Base-by-base conservation (phyloP, 331 rosid genomes). In the Pyracantha coccinea region DNA sequence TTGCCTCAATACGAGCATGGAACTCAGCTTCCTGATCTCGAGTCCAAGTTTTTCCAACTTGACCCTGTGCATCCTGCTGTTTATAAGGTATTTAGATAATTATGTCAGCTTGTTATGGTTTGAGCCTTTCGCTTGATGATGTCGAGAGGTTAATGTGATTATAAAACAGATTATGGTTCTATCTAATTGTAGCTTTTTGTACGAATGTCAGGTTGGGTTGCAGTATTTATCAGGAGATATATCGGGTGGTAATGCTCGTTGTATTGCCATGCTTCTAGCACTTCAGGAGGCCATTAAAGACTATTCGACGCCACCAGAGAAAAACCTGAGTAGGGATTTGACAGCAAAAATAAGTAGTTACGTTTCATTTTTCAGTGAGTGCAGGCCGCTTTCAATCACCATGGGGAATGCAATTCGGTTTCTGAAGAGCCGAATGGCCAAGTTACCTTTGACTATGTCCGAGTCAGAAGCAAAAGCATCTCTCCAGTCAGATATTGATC, bases 1-100 rank as follows among this genome's bases (percentile, higher is more conserved):
- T 89, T 94, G 83, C 99, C 97, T 53, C 99, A 94, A 61, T 94
- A 94, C 77, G 99, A 94, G 78, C 99, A 90, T 68, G 99, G 97
- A 29, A 94, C 95, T 83, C 99, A 90, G 80, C 92, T 94, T 86
- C 97, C 97, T 68, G 92, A 87, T 86, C 99, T 94, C 6, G 92
- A 87, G 83, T 84, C 93, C n/a, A 94, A 82, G 86, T 86, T 88
- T 85, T 94, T 92, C 82, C 93, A 87, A 72, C 90, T 90, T 77
- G 88, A 89, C 77, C 81, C 93, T 4, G 83, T 94, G 73, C 99
- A 90, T 85, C 97, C 96, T 61, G 89, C 95, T 74, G 91, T 94
- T 73, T 94, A 88, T 80, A 90, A 94, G 99, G 99, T 94, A 84
- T 21, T 1, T 4, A 27, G 20, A 24, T 21, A 33, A 69, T 29